These are phyloP conservation scores for Talaromyces sp. DNA, from an alignment of 2,329 filamentous ascomycete genomes.

Conservation along the genomic window DNA sequence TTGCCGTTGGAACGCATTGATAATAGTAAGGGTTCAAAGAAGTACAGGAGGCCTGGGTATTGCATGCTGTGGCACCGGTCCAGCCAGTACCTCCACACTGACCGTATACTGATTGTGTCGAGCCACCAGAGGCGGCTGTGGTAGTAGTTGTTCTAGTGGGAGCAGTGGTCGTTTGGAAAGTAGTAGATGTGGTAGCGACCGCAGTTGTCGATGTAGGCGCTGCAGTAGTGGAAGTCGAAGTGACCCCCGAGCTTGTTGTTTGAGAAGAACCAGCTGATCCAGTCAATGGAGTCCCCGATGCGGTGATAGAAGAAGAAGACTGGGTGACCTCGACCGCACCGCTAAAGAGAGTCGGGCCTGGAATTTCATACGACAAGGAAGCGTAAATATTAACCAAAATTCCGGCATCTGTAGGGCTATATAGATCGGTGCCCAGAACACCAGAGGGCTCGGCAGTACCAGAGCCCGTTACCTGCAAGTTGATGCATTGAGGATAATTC, in stretches of 20 bases:
- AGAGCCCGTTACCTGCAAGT: constrained; percentile 60
- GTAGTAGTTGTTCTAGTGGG: not conserved
- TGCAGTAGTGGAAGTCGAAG: not conserved
- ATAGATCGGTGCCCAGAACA: constrained; percentile 54
- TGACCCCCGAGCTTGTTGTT: not conserved
- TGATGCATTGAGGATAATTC: constrained; percentile 60
- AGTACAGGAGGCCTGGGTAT: constrained; percentile 14
- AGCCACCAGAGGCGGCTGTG: not conserved
- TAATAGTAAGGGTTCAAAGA: constrained; percentile 20
- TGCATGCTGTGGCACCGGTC: constrained; percentile 20
- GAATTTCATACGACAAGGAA: constrained; percentile 53
- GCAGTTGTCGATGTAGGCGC: not conserved
- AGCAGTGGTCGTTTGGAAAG: not conserved
- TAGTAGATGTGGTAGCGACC: not conserved
- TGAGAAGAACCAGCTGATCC: constrained; percentile 6
- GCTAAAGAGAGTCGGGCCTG: constrained; percentile 47
- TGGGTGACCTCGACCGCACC: constrained; percentile 23
- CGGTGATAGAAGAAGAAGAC: constrained; percentile 18
- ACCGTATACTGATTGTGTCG: constrained; percentile 20
- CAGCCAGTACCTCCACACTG: constrained; percentile 21
- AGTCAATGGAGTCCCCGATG: constrained; percentile 17
- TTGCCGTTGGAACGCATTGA: constrained; percentile 20
- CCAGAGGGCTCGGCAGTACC: constrained; percentile 50
- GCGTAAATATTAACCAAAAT: constrained; percentile 62
- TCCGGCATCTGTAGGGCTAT: constrained; percentile 58